phyloP scores from a whole-genome alignment of 768 basidiomycete genomes.

The Leucocoprinus birnbaumii region DNA sequence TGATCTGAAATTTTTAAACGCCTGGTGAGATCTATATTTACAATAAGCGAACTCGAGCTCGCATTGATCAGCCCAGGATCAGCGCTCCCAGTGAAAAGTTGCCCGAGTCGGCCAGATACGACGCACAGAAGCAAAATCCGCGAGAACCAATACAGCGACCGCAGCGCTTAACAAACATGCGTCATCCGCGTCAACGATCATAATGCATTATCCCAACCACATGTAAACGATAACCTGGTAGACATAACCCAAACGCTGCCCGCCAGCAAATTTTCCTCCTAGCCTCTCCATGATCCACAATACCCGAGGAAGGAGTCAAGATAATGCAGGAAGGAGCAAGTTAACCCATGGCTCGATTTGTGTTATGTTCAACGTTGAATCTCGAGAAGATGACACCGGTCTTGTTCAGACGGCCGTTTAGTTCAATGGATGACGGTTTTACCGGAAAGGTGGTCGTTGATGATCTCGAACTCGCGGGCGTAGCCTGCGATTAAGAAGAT shows the following conservation, averaged over 20 bases:
- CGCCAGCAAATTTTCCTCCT: constrained; percentile 97
- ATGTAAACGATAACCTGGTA: constrained; percentile 47
- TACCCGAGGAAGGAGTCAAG: constrained; percentile 97
- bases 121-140: too few species aligned
- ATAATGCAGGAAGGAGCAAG: constrained; percentile 95
- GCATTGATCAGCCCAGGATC: too few species aligned
- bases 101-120: too few species aligned
- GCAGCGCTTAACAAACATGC: too few species aligned
- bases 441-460: constrained; percentile 97
- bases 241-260: constrained; percentile 90
- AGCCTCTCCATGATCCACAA: constrained; percentile 98
- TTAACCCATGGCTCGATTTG: constrained; percentile 98
- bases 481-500: constrained; percentile 65
- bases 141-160: too few species aligned
- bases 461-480: constrained; percentile 97
- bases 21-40: too few species aligned
- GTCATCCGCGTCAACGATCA: too few species aligned
- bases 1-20: too few species aligned
- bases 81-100: too few species aligned
- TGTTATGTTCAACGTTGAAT: constrained; percentile 90
- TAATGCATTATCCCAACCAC: too few species aligned
- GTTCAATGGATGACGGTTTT: constrained; percentile 98
- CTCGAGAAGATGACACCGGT: constrained; percentile 99
- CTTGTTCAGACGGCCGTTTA: constrained; percentile 98
- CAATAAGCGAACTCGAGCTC: too few species aligned